Base-by-base conservation (phyloP, 148 eudicot genomes). In the Rhododendron vialii region DNA sequence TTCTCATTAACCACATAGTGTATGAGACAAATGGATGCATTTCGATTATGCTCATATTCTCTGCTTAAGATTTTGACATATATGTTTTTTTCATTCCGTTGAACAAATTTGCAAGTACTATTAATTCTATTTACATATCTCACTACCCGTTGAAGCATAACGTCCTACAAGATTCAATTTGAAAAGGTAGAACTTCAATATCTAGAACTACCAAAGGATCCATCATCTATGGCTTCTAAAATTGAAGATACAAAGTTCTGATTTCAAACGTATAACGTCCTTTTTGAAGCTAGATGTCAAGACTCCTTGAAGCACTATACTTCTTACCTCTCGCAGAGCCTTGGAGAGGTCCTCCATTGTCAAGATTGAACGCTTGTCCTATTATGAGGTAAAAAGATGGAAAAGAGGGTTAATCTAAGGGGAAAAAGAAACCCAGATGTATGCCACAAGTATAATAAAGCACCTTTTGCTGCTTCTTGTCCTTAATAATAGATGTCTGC, bases 281-380 rank as follows among this genome's bases (percentile, higher is more conserved):
- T 33, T n/a, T 65, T 83, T 7, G 59, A 83, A 0, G 3, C 24
- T 45, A n/a, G 57, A 43, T 24, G 53, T 50, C 74, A 84, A 69
- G 30, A 84, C 45, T 24, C 13, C 76, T 50, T 69, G 63, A 20
- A 35, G 51, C 33, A 69, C 41, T 75, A 80, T 33, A 47, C 33
- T 22, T 1, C 79, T 86, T 91, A 95, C 98, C 98, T 95, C 99
- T 11, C 87, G 90, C 67, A 96, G 87, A 86, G 98, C 96, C 85
- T 90, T 95, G 85, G 98, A 95, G 22, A 96, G 91, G 87, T 96
- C 99, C 38, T 96, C 99, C 99, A 95, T 95, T 35, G 96, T 94
- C 94, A 96, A 93, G 67, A 92, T 88, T 45, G 93, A 89, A 51
- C 98, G 97, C 91, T 96, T 96, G 77, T 95, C 98, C 98, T 95